Base-by-base conservation (phyloP, 2,329 filamentous ascomycete species). In the Penicillium brevicompactum region DNA sequence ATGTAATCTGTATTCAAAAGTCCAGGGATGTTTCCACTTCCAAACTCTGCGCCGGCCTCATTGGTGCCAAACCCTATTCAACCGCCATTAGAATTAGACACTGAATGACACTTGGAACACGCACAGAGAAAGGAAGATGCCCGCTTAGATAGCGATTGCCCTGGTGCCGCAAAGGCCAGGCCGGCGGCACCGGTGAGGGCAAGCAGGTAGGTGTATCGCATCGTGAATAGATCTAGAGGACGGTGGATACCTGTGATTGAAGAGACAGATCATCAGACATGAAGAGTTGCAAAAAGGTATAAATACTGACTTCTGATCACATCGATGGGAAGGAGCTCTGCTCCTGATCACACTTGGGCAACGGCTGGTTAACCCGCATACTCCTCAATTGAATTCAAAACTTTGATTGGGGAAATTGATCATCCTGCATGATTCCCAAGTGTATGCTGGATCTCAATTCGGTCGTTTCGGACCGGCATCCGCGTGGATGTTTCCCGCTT, bases 61-160 rank as follows among this genome's bases (percentile, higher is more conserved):
- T 59, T 63, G 22, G 57, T 50, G 46, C 60, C 60, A 31, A 62
- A 48, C 60, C 66, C 69, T 51, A 59, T 67, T 16, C 62, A 67
- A 31, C 58, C 58, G 21, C 14, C 4, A 24, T 54, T 18, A 50
- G 51, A 27, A 11, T 16, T 40, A 2, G 7, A 21, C 8, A 13
- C 7, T 3, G 6, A 30, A 21, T 6, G 16, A 30, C 1, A 5
- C 1, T 13, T 2, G 10, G 31, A 9, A 4, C 24, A 49, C 52
- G 5, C 38, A 54, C 52, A 54, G 10, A 51, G 16, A 14, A 54
- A 54, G 4, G 52, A 50, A 40, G 46, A 34, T 24, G 14, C 27
- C 5, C 41, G 37, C 50, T 41, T 54, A 2, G 41, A 40, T 16
- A 51, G 4, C 2, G 52, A 46, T n/a, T 43, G 46, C 4, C 51